These are phyloP conservation scores for Quercus gilva DNA, from an alignment of 306 rosid genomes.

Conservation along the genomic window DNA sequence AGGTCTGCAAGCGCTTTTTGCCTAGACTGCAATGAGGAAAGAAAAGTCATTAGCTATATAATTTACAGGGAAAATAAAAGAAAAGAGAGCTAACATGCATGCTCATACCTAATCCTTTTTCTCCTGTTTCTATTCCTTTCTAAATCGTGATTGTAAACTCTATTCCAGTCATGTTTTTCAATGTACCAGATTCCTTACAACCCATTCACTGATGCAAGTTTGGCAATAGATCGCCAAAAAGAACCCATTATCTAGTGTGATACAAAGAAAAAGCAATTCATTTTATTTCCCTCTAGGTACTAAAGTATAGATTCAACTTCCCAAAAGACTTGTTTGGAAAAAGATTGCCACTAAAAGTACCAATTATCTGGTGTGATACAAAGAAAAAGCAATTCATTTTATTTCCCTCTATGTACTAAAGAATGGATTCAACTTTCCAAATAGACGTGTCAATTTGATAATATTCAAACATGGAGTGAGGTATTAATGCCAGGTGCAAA, in stretches of 20 bases:
- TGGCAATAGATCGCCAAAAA: neutral
- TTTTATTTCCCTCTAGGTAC: no score
- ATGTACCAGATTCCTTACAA: neutral
- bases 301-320: no score
- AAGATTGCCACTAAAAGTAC: no score
- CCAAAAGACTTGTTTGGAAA: no score
- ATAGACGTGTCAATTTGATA: neutral
- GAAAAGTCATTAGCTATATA: neutral
- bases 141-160: neutral
- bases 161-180: neutral
- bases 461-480: neutral
- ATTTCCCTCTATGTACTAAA: neutral
- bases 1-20: constrained; percentile 90
- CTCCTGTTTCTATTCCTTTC: neutral
- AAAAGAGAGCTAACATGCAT: neutral
- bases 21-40: constrained; percentile 58
- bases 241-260: no score
- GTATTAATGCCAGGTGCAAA: neutral
- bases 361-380: no score
- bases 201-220: neutral
- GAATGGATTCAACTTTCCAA: neutral
- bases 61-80: neutral
- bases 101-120: neutral
- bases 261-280: no score
- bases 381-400: no score